phyloP scores from a whole-genome alignment of 2,329 filamentous ascomycete species.

The Periconia digitata region DNA sequence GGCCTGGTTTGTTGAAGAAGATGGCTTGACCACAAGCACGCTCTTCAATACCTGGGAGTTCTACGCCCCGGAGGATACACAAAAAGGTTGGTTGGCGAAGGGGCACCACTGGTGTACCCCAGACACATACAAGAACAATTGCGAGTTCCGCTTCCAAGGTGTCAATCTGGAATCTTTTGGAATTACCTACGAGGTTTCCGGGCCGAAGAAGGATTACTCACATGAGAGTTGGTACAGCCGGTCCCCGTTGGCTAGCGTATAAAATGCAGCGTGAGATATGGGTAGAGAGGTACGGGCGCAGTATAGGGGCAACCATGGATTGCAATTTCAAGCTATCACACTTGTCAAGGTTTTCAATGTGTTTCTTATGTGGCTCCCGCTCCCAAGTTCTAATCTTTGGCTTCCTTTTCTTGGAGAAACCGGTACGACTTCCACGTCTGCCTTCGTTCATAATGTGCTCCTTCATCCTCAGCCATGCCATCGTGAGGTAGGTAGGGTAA shows the following conservation, averaged over 20 bases:
- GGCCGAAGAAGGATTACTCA: conserved; percentile 73
- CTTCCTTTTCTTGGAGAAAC: too few relatives aligned
- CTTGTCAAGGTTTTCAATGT: too few relatives aligned
- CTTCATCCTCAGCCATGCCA: too few relatives aligned
- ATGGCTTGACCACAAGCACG: conserved; percentile 71
- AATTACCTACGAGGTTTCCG: conserved; percentile 66
- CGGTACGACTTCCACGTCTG: too few relatives aligned
- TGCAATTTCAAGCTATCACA: too few relatives aligned
- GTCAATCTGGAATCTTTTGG: conserved; percentile 28
- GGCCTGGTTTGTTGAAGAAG: conserved; percentile 73
- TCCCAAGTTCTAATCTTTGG: too few relatives aligned
- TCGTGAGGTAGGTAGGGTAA: too few relatives aligned
- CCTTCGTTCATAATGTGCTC: too few relatives aligned
- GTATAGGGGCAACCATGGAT: background rate
- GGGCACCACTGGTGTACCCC: conserved; percentile 71
- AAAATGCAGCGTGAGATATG: background rate
- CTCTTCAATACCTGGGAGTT: conserved; percentile 77
- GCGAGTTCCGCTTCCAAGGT: conserved; percentile 60
- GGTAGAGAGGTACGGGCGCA: background rate
- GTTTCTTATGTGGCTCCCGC: too few relatives aligned
- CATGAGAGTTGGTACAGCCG: conserved; percentile 41
- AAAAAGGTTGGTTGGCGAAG: conserved; percentile 62
- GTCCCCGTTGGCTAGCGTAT: background rate
- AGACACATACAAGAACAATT: conserved; percentile 71
- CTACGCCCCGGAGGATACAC: conserved; percentile 31